Base-by-base conservation (phyloP, 257 asterid species). In the Primulina tabacum region DNA sequence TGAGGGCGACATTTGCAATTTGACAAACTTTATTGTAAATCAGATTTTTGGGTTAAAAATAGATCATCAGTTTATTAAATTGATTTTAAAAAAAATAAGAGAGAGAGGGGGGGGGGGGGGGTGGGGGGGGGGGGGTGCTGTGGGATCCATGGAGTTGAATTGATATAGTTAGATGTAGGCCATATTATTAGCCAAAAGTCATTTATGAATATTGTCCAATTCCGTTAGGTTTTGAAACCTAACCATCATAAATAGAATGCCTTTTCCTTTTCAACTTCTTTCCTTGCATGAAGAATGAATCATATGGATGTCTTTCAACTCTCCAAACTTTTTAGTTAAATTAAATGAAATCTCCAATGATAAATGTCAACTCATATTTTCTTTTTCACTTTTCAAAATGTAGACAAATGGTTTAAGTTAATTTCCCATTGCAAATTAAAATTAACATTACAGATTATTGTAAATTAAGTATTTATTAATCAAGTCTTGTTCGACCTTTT, bases 201-300 rank as follows among this genome's bases (percentile, higher is more conserved):
- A 90, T 90, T 90, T 86, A 88, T 88, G 92, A 83, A 73, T 87
- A 83, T 85, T 84, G 84, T 33, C 82, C 84, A 83, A 61, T 82
- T 81, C 86, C 75, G 95, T 89, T 86, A 78, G 90, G 79, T 79
- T 43, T 43, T 83, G 82, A 83, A 83, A 85, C 97, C 92, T 78
- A 24, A 88, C 89, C 89, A 40, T 83, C 88, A 87, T 90, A 82
- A 90, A 89, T 86, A 80, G 81, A 69, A 58, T 70, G 18, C 16
- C 67, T 30, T 65, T 77, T 78, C 16, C 67, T 30, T 65, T 77
- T 78, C 78, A 73, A 69, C 63, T 63, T 32, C 52, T 40, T 40
- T 38, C 14, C 7, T 28, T 28, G 30, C 30, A 28, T 28, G 30
- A 28, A 28, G 30, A 28, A 28, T 28, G 30, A 28, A 8, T 9